Conservation (phyloP, 805 yeast species). For the Metschnikowia cerradonensis region DNA sequence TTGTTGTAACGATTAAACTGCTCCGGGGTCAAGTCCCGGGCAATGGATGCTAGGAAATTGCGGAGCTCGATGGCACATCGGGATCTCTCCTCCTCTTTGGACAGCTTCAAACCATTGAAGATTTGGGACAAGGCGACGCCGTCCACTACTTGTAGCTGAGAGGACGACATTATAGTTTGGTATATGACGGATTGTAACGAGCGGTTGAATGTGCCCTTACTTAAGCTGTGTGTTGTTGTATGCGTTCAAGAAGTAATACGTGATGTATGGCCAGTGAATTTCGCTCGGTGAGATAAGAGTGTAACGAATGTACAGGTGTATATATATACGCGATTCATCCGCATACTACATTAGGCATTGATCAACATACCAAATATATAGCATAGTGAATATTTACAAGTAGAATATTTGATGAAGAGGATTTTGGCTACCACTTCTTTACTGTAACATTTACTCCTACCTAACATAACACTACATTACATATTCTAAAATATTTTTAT, state of each 20-base stretch:
- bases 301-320: constrained; percentile 14
- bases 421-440: no score
- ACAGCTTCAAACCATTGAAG: constrained; percentile 46
- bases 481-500: not conserved
- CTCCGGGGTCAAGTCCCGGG: constrained; percentile 79
- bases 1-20: constrained; percentile 78
- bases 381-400: no score
- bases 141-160: constrained; percentile 27
- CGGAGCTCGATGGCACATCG: constrained; percentile 69
- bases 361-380: no score
- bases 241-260: not conserved
- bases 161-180: constrained; percentile 10
- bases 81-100: constrained; percentile 39
- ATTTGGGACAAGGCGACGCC: constrained; percentile 52
- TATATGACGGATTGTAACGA: not conserved
- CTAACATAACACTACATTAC: not conserved
- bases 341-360: not conserved
- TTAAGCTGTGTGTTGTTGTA: not conserved
- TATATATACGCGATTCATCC: not conserved
- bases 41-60: constrained; percentile 62
- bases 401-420: no score
- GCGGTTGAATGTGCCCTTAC: not conserved
- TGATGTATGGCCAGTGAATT: not conserved
- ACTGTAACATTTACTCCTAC: no score
- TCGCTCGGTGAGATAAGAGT: constrained; percentile 1